Base-by-base conservation (phyloP, 164 flowering plant species). In the Tinospora cordifolia region DNA sequence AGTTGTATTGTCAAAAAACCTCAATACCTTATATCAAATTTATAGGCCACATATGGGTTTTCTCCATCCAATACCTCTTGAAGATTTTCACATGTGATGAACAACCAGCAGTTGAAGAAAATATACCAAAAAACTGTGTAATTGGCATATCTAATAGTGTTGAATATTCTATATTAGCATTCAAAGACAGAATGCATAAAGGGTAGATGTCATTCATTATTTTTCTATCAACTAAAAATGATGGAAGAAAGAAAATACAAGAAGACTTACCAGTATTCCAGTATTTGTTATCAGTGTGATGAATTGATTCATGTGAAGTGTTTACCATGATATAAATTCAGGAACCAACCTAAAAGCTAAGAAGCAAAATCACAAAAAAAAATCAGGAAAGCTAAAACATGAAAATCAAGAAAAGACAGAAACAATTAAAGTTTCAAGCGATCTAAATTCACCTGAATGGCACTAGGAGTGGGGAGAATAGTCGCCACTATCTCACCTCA, bases 41-140 rank as follows among this genome's bases (percentile, higher is more conserved):
- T 88, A 77, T 87, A 91, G 57, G 87, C 72, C 13, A 24, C 58
- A 63, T 84, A 84, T 0, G 77, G 74, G 49, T 79, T 81, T 70
- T 66, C 73, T 62, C 72, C 84, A 69, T 86, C 79, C 13, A 91
- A 49, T 39, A 90, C 77, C 57, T 86, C 91, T 72, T 73, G 76
- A 69, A 93, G 90, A 75, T 83, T 84, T 70, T 82, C 86, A 68
- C 86, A 70, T 88, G 84, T 27, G 87, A 86, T 26, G 84, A 75
- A 69, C 73, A 68, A 6, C 74, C 76, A 70, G 74, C 74, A 76
- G 80, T 76, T 8, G 92, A 88, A n/a, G n/a, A n/a, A 77, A 91
- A 75, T 80, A 93, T 72, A 74, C 87, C 89, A 69, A 88, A n/a
- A 83, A 78, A 88, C 97, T 62, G 95, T 54, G 75, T 90, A 84